phyloP scores from a whole-genome alignment of 345 rosid genomes.

The Ceriops tagal region DNA sequence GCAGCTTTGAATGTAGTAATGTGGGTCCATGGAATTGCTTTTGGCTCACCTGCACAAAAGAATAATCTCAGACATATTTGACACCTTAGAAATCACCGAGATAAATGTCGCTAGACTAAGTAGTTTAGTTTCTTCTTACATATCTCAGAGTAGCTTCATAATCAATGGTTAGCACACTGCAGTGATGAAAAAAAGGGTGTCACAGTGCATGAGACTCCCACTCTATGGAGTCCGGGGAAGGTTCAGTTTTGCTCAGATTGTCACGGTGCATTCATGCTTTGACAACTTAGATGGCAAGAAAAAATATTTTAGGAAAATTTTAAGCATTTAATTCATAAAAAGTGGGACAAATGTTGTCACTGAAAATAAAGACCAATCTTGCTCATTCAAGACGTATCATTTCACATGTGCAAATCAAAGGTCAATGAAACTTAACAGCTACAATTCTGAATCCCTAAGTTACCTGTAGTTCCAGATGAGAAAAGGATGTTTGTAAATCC shows the following conservation, averaged over 20 bases:
- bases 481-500: constrained; percentile 84
- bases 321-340: background rate
- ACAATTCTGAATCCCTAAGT: constrained; percentile 11
- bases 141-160: background rate
- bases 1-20: constrained; percentile 78
- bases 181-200: no score
- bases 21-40: constrained; percentile 94
- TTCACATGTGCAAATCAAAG: constrained; percentile 5
- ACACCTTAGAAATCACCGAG: background rate
- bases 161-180: no score
- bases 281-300: no score
- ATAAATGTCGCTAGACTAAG: background rate
- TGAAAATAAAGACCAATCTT: background rate
- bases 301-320: background rate
- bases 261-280: no score
- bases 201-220: no score
- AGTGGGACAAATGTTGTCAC: background rate
- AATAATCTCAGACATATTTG: constrained; percentile 15
- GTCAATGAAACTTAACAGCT: constrained; percentile 8
- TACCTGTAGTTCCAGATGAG: constrained; percentile 99
- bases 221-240: no score
- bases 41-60: constrained; percentile 79
- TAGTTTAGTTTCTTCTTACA: background rate
- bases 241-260: no score
- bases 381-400: background rate